Conservation (phyloP, 176 grass and related monocot species). For the Juncus inflexus region DNA sequence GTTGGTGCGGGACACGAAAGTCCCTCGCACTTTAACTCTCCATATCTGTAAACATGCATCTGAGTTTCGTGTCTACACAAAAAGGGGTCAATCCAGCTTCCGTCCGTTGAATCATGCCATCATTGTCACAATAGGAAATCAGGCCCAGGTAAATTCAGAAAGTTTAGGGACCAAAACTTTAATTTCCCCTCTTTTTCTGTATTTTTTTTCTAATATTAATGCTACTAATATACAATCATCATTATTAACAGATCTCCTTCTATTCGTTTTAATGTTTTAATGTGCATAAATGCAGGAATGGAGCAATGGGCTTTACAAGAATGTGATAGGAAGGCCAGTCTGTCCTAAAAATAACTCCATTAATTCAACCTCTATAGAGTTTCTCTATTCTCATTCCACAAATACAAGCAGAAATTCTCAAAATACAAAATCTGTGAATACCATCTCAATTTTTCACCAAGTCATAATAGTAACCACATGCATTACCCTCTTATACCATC, state of each 20-base stretch:
- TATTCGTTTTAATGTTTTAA: not conserved
- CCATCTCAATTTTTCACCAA: conserved; percentile 41
- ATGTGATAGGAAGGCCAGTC: conserved; percentile 38
- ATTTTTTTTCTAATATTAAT: too few relatives aligned
- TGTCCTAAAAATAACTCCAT: conserved; percentile 13
- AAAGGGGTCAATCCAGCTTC: conserved; percentile 48
- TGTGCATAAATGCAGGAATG: conserved; percentile 29
- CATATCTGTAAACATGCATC: too few relatives aligned
- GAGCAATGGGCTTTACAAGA: conserved; percentile 46
- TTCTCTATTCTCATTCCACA: conserved; percentile 23
- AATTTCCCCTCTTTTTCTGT: too few relatives aligned
- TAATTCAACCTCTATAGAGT: conserved; percentile 27
- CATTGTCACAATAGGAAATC: conserved; percentile 58
- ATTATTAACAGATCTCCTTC: not conserved
- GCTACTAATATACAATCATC: not conserved
- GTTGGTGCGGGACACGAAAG: too few relatives aligned
- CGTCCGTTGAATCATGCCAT: conserved; percentile 28
- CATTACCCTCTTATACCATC: conserved; percentile 35
- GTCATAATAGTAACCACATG: conserved; percentile 34
- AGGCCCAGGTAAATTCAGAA: conserved; percentile 40
- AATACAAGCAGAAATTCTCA: not conserved
- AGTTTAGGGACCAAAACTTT: not conserved
- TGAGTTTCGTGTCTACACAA: too few relatives aligned
- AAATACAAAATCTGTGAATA: not conserved
- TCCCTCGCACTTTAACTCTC: too few relatives aligned